These are phyloP conservation scores for Pyricularia pennisetigena DNA, from an alignment of 2,329 filamentous ascomycete species.

Conservation along the genomic window DNA sequence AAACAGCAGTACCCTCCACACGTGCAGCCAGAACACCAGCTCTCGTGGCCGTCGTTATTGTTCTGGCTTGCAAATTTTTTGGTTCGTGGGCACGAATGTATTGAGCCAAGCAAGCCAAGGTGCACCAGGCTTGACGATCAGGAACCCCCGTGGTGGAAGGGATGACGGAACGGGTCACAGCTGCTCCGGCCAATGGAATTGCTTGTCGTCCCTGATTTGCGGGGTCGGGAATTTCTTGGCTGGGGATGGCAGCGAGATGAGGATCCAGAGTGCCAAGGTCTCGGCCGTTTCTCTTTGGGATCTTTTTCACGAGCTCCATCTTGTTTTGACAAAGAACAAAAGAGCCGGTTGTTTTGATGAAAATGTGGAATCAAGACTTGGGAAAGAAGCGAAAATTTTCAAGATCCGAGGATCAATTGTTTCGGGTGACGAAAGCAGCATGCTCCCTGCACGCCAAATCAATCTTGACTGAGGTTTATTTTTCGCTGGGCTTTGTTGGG, in stretches of 20 bases:
- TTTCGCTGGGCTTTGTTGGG: background rate
- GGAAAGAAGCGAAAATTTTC: background rate
- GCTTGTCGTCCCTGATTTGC: background rate
- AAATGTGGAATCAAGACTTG: background rate
- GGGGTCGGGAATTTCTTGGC: background rate
- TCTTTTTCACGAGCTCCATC: background rate
- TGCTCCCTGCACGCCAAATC: background rate
- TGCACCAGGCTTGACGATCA: conserved; percentile 2
- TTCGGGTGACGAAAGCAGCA: background rate
- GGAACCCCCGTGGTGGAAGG: background rate
- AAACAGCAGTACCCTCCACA: background rate
- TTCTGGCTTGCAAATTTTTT: no score
- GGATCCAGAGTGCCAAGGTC: background rate
- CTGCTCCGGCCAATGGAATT: background rate
- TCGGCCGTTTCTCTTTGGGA: background rate
- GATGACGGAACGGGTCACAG: background rate
- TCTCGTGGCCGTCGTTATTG: background rate
- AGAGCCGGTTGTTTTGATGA: background rate
- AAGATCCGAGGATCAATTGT: no score
- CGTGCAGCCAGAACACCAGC: background rate
- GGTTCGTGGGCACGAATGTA: background rate
- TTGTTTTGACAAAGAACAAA: background rate
- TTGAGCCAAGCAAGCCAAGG: conserved; percentile 4
- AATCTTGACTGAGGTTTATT: background rate
- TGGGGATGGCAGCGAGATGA: background rate